Evolutionary conservation across 257 asterid species (phyloP).

Genomic region (Solanum medicagineum): DNA sequence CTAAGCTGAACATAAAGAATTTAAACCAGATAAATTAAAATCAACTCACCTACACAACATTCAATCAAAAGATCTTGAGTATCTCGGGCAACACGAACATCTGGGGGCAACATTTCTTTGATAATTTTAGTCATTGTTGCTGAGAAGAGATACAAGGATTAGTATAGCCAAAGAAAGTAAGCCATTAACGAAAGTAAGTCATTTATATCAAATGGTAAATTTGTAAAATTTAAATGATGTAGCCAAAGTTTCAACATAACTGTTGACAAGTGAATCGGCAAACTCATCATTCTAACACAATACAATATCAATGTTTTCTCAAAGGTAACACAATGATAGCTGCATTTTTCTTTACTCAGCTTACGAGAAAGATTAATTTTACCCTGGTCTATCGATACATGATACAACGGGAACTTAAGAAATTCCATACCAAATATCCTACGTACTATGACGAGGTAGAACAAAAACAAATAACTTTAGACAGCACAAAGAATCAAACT

Average conservation of each 20-base stretch:
- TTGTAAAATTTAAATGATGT: background rate
- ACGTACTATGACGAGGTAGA: background rate
- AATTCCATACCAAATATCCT: background rate
- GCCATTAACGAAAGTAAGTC: background rate
- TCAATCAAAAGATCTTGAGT: conserved; percentile 94
- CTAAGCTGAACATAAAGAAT: background rate
- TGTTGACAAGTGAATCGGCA: background rate
- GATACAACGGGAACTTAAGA: background rate
- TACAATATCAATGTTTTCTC: background rate
- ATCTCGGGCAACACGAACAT: conserved; percentile 98
- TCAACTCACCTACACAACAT: conserved; percentile 79
- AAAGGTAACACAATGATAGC: background rate
- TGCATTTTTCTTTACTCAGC: background rate
- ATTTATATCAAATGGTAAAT: background rate
- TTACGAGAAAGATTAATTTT: background rate
- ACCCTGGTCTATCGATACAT: background rate
- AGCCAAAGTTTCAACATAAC: background rate
- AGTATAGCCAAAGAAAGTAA: background rate
- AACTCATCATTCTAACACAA: background rate
- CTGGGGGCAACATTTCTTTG: conserved; percentile 91
- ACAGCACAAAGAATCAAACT: background rate
- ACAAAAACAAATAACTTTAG: background rate
- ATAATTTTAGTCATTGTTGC: conserved; percentile 47
- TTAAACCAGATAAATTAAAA: background rate
- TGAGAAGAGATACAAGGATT: conserved; percentile 1